A percentile compares a stretch with the other conserved stretches of the same genome.
phyloP scores from a whole-genome alignment of 164 flowering plant species.

The Vitis cinerea region DNA sequence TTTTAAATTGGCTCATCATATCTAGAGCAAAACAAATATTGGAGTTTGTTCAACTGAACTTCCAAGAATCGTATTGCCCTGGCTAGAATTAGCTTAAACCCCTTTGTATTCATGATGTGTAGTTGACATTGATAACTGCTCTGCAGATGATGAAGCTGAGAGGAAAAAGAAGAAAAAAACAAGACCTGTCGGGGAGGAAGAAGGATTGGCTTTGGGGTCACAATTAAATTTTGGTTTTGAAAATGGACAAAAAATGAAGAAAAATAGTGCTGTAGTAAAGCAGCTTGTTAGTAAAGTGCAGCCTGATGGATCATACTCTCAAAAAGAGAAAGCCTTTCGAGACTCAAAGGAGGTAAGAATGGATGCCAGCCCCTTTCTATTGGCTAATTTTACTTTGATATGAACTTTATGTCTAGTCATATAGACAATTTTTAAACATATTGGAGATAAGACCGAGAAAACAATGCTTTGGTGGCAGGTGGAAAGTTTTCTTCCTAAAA shows the following conservation, averaged over 20 bases:
- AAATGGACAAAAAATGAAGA: constrained; percentile 37
- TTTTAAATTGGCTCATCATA: background rate
- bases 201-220: constrained; percentile 21
- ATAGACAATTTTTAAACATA: background rate
- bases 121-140: background rate
- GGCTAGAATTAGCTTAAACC: too few species aligned
- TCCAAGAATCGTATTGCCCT: background rate
- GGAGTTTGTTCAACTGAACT: background rate
- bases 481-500: constrained; percentile 42
- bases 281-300: constrained; percentile 23
- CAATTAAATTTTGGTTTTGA: constrained; percentile 37
- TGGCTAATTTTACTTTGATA: background rate
- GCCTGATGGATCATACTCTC: constrained; percentile 42
- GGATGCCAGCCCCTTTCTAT: background rate
- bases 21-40: background rate
- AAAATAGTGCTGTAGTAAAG: constrained; percentile 21
- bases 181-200: constrained; percentile 29
- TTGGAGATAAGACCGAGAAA: background rate
- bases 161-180: constrained; percentile 68
- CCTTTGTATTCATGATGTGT: background rate
- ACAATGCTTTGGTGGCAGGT: constrained; percentile 41
- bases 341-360: constrained; percentile 48
- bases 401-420: constrained; percentile 1
- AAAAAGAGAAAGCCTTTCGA: constrained; percentile 28
- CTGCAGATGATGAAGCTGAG: constrained; percentile 70